Conservation (phyloP, 345 rosid genomes). For the Populus deltoides region DNA sequence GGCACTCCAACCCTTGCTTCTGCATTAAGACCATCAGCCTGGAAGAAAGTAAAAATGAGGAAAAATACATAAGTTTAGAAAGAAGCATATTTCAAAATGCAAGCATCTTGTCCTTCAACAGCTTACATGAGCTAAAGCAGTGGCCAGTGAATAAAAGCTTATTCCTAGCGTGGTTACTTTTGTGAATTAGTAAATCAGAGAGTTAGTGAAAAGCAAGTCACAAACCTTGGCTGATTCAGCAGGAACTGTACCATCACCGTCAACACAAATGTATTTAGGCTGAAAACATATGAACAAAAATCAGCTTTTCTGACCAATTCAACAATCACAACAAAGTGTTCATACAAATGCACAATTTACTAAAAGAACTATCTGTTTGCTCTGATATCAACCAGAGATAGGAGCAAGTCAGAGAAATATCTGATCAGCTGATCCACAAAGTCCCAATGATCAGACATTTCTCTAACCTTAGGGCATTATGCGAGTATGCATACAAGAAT, state of each 20-base stretch:
- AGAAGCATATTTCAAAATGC: background rate
- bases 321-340: background rate
- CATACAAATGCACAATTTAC: background rate
- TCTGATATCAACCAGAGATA: background rate
- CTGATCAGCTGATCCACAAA: background rate
- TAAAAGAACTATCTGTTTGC: background rate
- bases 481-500: no score
- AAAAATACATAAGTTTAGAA: background rate
- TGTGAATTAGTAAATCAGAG: background rate
- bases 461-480: background rate
- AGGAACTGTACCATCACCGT: conserved; percentile 98
- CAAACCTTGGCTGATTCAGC: conserved; percentile 83
- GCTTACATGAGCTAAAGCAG: background rate
- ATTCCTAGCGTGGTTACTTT: background rate
- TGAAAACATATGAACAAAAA: conserved; percentile 35
- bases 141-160: background rate
- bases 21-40: conserved; percentile 94
- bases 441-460: background rate
- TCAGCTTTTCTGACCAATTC: conserved; percentile 3
- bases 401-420: background rate
- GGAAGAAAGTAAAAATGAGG: conserved; percentile 2
- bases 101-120: background rate
- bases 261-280: conserved; percentile 77
- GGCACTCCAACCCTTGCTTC: conserved; percentile 95
- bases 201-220: background rate